A percentile compares a stretch with the other conserved stretches of the same genome.
Conservation (phyloP, 179 eudicot species). For the Amaranthus tricolor region DNA sequence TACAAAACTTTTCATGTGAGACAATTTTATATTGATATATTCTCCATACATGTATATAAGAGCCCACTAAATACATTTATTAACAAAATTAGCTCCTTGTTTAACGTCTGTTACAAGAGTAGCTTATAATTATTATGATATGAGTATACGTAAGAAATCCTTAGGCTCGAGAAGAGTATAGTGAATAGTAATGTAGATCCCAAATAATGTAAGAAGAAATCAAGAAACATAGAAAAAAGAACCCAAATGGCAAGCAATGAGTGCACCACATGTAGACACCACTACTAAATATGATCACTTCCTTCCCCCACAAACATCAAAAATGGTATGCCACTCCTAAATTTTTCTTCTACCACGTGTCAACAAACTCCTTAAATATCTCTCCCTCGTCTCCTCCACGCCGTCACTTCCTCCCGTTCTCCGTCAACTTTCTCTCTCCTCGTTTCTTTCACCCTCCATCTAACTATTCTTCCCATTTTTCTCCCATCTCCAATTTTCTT, state of each 20-base stretch:
- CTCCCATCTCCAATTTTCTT: neutral
- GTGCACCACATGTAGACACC: constrained; percentile 24
- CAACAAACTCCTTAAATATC: constrained; percentile 17
- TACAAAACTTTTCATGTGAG: no score
- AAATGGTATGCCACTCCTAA: constrained; percentile 8
- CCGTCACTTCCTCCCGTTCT: constrained; percentile 5
- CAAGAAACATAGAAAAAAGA: neutral
- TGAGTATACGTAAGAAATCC: no score
- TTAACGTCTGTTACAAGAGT: no score
- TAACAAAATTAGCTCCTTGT: no score
- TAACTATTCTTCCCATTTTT: neutral
- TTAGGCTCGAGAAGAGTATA: no score
- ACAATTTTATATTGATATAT: no score
- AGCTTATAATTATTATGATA: no score
- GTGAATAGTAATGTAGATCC: no score
- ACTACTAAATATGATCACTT: neutral
- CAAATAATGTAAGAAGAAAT: neutral
- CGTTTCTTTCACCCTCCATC: neutral
- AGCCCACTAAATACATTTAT: no score
- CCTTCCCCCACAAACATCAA: neutral
- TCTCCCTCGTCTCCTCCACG: constrained; percentile 18
- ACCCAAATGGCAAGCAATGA: constrained; percentile 21
- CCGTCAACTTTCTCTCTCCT: neutral
- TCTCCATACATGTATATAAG: no score
- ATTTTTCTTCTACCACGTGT: constrained; percentile 25